phyloP scores from a whole-genome alignment of 176 grass and related monocot genomes.

The Cymbopogon citratus region DNA sequence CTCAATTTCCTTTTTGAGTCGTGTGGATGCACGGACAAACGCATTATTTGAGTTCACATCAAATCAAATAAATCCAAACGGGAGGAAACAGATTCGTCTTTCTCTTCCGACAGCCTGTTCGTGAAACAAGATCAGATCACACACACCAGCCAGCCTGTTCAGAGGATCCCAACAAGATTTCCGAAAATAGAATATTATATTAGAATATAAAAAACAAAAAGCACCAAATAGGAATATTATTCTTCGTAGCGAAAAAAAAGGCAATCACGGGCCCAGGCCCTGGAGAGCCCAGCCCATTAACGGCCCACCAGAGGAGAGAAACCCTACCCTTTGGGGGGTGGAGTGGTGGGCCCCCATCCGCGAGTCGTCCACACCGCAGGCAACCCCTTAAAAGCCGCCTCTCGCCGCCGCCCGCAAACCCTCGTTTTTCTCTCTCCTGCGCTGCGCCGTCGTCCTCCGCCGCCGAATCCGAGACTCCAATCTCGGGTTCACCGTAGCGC shows the following conservation, averaged over 20 bases:
- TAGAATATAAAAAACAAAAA: too few species aligned
- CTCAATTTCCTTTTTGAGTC: neutral
- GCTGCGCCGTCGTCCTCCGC: slow-evolving; percentile 21
- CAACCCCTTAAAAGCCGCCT: slow-evolving; percentile 42
- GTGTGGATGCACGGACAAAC: neutral
- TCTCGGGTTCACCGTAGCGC: slow-evolving; percentile 44
- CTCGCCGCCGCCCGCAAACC: slow-evolving; percentile 44
- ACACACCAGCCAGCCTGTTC: neutral
- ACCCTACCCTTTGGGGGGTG: slow-evolving; percentile 25
- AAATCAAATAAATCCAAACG: neutral
- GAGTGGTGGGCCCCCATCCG: neutral
- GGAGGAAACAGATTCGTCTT: neutral
- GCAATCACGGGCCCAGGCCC: neutral
- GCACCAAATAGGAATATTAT: neutral
- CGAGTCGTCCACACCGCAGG: neutral
- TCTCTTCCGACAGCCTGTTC: neutral
- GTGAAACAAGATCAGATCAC: neutral
- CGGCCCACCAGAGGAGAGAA: neutral
- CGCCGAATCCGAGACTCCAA: slow-evolving; percentile 43
- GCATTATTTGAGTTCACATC: neutral
- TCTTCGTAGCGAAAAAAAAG: too few species aligned
- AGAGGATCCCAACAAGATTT: neutral
- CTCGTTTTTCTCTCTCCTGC: slow-evolving; percentile 53
- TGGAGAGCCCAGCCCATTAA: slow-evolving; percentile 17
- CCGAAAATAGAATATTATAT: neutral